Evolutionary conservation across 2,329 filamentous ascomycete species (phyloP), one percentile per base, ranked within the genome.

Genomic region (Diaporthe caulivora): DNA sequence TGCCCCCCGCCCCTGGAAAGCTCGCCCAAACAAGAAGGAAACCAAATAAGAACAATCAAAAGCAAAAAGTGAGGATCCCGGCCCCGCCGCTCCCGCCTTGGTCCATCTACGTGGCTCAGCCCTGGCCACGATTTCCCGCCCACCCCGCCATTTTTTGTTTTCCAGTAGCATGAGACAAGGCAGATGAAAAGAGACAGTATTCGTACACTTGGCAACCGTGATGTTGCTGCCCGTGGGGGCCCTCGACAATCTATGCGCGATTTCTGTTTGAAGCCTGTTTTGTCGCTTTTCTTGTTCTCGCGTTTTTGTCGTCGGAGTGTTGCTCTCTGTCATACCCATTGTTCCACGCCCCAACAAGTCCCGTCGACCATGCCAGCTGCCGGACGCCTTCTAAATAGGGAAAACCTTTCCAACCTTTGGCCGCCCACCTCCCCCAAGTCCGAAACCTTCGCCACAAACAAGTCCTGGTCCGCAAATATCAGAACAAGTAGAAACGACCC

Each of bases 161-260:
- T 60, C 70, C 58, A 51, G 58, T 65, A 65, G 55, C 55, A 71
- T 60, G 47, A 71, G 40, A 64, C 53, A 71, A 47, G 58, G 55
- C 65, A 47, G 40, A 58, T 51, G 57, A 60, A 64, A 60, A 62
- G 70, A 71, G 49, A 58, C 60, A 69, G 54, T 65, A 70, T 47
- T 71, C 73, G 55, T 75, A 75, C 71, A 73, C 67, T 51, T 71
- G 70, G 53, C 53, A 75, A 75, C 47, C 65, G 47, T 62, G 70
- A 29, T 70, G 54, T 70, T 70, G 55, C 53, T 65, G 71, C 73
- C 73, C 73, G 73, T 73, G 73, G 60, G 73, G 73, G 71, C 73
- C 65, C 71, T 71, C 67, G 65, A 71, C 71, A 68, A 51, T 75
- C 73, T 75, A 75, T 71, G 67, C 67, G 71, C 68, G 60, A 75